A percentile compares a stretch with the other conserved stretches of the same genome.
These are phyloP conservation scores for Xerocomellus amylosporus DNA, from an alignment of 768 basidiomycete genomes.

Conservation along the genomic window DNA sequence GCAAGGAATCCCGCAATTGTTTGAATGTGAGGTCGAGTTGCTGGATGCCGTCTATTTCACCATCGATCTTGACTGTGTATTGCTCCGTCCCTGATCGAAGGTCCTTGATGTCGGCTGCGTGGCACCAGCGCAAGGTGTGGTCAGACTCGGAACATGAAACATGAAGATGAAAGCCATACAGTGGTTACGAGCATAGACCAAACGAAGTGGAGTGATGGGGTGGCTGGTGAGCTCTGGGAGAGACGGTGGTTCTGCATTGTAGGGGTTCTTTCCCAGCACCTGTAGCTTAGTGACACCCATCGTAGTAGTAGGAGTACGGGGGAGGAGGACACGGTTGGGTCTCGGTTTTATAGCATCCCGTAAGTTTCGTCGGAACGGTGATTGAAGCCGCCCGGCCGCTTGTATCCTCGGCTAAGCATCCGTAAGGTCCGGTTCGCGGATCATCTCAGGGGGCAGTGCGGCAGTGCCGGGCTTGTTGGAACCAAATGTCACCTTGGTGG, in stretches of 20 bases:
- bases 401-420: too few species aligned
- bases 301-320: neutral
- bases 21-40: slow-evolving; percentile 19
- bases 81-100: slow-evolving; percentile 17
- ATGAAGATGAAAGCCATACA: slow-evolving; percentile 36
- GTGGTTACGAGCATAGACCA: slow-evolving; percentile 74
- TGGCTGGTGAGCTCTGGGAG: slow-evolving; percentile 49
- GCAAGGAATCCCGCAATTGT: slow-evolving; percentile 16
- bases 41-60: slow-evolving; percentile 18
- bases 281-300: slow-evolving; percentile 24
- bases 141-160: too few species aligned
- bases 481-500: too few species aligned
- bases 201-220: slow-evolving; percentile 55
- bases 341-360: too few species aligned
- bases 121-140: too few species aligned
- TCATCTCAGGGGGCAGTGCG: too few species aligned
- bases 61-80: slow-evolving; percentile 30
- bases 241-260: slow-evolving; percentile 67
- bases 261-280: slow-evolving; percentile 42
- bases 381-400: too few species aligned
- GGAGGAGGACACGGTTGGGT: too few species aligned
- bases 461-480: too few species aligned
- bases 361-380: too few species aligned
- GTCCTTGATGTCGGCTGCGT: slow-evolving; percentile 30
- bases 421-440: too few species aligned